A percentile compares a stretch with the other conserved stretches of the same genome.
Conservation (phyloP, 805 yeast species). For the Tetrapisispora namnaoensis region DNA sequence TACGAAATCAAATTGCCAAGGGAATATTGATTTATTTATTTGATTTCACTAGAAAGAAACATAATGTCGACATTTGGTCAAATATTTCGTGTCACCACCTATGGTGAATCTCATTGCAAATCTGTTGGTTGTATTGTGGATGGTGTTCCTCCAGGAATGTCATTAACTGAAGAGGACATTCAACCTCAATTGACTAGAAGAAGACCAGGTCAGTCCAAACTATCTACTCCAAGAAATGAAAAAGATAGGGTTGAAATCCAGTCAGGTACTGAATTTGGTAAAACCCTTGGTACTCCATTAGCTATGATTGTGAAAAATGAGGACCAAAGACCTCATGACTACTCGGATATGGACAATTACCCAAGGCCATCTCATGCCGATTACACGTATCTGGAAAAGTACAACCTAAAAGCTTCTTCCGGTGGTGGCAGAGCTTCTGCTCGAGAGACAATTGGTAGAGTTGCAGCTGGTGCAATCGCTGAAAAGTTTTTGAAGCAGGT, state of each 20-base stretch:
- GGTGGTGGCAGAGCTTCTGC: conserved; percentile 98
- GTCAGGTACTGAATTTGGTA: conserved; percentile 86
- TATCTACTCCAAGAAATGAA: conserved; percentile 93
- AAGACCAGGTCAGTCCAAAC: conserved; percentile 92
- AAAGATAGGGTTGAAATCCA: conserved; percentile 89
- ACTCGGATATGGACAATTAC: conserved; percentile 86
- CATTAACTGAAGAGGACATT: conserved; percentile 72
- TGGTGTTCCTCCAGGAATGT: conserved; percentile 94
- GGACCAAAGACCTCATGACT: conserved; percentile 96
- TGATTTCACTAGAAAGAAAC: too few relatives aligned
- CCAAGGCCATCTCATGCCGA: conserved; percentile 99
- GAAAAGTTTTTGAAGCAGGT: conserved; percentile 76
- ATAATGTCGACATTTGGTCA: conserved; percentile 67
- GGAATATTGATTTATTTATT: too few relatives aligned
- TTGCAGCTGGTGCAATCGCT: conserved; percentile 97
- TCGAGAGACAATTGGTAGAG: conserved; percentile 96
- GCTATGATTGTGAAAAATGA: conserved; percentile 88
- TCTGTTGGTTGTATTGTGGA: conserved; percentile 98
- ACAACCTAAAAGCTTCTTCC: conserved; percentile 85
- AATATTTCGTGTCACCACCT: conserved; percentile 69
- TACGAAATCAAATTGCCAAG: too few relatives aligned
- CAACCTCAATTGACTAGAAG: conserved; percentile 95
- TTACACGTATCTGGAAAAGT: conserved; percentile 81
- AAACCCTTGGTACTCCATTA: conserved; percentile 89
- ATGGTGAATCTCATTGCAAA: conserved; percentile 96